Base-by-base conservation (phyloP, 1,284 basidiomycete species). In the Leucoagaricus sp. region DNA sequence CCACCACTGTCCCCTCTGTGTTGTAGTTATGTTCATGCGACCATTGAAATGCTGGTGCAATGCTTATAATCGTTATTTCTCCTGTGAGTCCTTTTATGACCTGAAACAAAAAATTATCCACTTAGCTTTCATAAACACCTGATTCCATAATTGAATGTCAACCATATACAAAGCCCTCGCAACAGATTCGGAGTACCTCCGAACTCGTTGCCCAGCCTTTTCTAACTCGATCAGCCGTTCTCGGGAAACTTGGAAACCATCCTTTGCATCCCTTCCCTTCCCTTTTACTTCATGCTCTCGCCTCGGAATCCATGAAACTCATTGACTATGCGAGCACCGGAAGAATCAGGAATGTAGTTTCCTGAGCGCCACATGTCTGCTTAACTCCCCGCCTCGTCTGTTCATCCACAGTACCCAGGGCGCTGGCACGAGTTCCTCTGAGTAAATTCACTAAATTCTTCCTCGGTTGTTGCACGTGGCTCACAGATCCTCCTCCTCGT, bases 281-380 rank as follows among this genome's bases (percentile, higher is more conserved):
- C 25, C 25, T 33, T 46, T 17, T 44, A 21, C 8, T n/a, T 25
- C 34, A 51, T 51, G n/a, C 8, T 6, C 23, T 46, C n/a, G 50
- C 55, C 55, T 57, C 55, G 49, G 55, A 51, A 57, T 51, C 49
- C 49, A 49, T 47, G 48, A 38, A 40, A 57, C 44, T 44, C 49
- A 42, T 50, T 48, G 21, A 4, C 15, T 19, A 17, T 29, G 40
- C n/a, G 31, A 5, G 15, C 19, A 36, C 25, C 17, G 29, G 42
- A 55, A 46, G n/a, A 56, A 49, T 29, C 38, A 44, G 28, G 21
- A 21, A 31, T 5, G 13, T 17, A 19, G 29, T 55, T 26, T 47
- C 36, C 33, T 34, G 26, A 17, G 13, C 26, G 19, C 34, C 21
- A 29, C 36, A 40, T 23, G 46, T 40, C 53, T 38, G 45, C 40